Evolutionary conservation across 495 filamentous ascomycete species (phyloP).

Genomic region (Tuber calosporum): DNA sequence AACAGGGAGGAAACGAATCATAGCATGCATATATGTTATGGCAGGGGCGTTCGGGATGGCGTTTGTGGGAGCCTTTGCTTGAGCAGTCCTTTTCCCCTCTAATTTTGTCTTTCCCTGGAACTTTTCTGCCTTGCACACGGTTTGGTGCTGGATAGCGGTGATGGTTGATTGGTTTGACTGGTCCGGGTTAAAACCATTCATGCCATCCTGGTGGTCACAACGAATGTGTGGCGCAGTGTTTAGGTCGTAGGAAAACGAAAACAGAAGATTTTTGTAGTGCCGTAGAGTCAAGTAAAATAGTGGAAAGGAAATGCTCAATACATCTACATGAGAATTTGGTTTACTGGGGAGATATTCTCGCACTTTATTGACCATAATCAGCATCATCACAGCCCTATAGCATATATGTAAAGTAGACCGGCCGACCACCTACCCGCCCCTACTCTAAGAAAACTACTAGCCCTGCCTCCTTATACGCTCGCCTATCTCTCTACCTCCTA

Average conservation of each 20-base stretch:
- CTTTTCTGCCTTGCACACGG: background rate
- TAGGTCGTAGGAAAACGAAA: background rate
- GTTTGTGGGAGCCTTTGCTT: slow-evolving; percentile 84
- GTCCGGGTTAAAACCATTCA: background rate
- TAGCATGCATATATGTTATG: slow-evolving; percentile 71
- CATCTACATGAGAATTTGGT: background rate
- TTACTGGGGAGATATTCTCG: background rate
- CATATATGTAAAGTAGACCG: background rate
- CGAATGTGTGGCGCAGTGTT: background rate
- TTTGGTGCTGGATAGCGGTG: background rate
- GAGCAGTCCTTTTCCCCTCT: slow-evolving; percentile 6
- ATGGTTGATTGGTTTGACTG: background rate
- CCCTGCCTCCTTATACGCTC: background rate
- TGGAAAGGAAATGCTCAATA: background rate
- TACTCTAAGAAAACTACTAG: background rate
- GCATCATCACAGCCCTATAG: background rate
- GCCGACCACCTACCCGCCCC: background rate
- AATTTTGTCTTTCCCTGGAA: slow-evolving; percentile 8
- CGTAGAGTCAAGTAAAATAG: background rate
- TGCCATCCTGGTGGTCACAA: background rate
- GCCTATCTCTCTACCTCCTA: background rate
- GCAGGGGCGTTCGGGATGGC: slow-evolving; percentile 76
- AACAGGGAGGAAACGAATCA: slow-evolving; percentile 60
- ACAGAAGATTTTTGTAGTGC: background rate
- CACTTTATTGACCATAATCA: background rate